phyloP scores from a whole-genome alignment of 805 yeast species.

The Zygosaccharomyces siamensis region DNA sequence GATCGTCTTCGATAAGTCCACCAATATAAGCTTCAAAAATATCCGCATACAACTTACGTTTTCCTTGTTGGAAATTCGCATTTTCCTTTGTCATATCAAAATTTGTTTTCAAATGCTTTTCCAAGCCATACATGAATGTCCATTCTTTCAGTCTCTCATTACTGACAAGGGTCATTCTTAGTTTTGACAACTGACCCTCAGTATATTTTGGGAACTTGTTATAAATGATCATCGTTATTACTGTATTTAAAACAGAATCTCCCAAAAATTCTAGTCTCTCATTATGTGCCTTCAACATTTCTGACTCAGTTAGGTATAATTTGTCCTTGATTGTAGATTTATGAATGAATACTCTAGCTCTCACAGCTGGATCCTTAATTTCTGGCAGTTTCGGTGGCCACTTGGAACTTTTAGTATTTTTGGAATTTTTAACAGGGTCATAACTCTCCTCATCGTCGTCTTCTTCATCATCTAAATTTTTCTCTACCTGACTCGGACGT shows the following conservation, averaged over 20 bases:
- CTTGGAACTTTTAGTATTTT: slow-evolving; percentile 9
- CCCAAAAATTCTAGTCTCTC: slow-evolving; percentile 90
- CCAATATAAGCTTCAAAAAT: slow-evolving; percentile 93
- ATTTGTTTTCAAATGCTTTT: slow-evolving; percentile 48
- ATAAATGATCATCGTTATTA: slow-evolving; percentile 66
- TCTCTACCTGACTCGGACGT: slow-evolving; percentile 18
- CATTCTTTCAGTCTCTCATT: slow-evolving; percentile 69
- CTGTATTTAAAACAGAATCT: slow-evolving; percentile 72
- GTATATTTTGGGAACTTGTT: slow-evolving; percentile 59
- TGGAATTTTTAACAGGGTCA: slow-evolving; percentile 19
- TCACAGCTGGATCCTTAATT: slow-evolving; percentile 54
- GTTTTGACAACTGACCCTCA: slow-evolving; percentile 75
- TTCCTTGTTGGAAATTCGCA: slow-evolving; percentile 42
- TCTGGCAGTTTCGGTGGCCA: slow-evolving; percentile 70
- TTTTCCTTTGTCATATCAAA: slow-evolving; percentile 35
- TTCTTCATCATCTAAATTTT: slow-evolving; percentile 28
- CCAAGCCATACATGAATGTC: slow-evolving; percentile 64
- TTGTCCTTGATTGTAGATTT: slow-evolving; percentile 63
- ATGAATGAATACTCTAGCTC: slow-evolving; percentile 74
- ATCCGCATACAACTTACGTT: slow-evolving; percentile 76
- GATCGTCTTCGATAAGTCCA: slow-evolving; percentile 60
- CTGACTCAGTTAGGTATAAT: slow-evolving; percentile 50
- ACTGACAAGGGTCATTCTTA: slow-evolving; percentile 66
- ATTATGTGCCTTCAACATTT: slow-evolving; percentile 60
- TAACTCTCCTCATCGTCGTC: slow-evolving; percentile 30